Percentiles rank a stretch among this genome's conserved stretches.
These are phyloP conservation scores for Epichloe scottii DNA, from an alignment of 2,329 filamentous ascomycete genomes.

Conservation along the genomic window DNA sequence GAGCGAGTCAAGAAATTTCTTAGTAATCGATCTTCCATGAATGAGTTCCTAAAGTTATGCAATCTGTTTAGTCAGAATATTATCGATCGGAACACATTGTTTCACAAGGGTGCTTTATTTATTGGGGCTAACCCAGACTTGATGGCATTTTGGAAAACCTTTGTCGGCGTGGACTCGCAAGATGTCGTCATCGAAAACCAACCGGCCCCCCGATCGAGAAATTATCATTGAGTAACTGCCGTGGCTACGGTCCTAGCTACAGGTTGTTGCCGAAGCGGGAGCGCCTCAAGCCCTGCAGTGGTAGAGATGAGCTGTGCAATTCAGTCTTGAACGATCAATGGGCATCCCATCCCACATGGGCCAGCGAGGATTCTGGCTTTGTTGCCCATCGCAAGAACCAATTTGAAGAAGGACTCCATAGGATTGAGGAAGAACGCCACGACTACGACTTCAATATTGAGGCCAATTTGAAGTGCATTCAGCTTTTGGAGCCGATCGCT, in stretches of 20 bases:
- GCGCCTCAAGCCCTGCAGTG: slow-evolving; percentile 81
- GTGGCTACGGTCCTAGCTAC: slow-evolving; percentile 92
- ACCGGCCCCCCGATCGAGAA: slow-evolving; percentile 64
- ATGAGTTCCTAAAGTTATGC: slow-evolving; percentile 92
- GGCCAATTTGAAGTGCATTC: slow-evolving; percentile 85
- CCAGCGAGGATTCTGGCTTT: slow-evolving; percentile 93
- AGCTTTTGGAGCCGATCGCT: slow-evolving; percentile 86
- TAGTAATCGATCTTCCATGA: slow-evolving; percentile 81
- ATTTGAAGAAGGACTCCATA: slow-evolving; percentile 85
- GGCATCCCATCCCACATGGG: slow-evolving; percentile 98
- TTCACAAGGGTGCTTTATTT: slow-evolving; percentile 73
- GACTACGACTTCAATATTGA: slow-evolving; percentile 99
- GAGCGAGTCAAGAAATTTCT: slow-evolving; percentile 95
- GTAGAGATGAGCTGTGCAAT: slow-evolving; percentile 87
- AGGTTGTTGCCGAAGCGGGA: slow-evolving; percentile 83
- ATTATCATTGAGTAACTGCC: slow-evolving; percentile 90
- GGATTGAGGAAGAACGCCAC: slow-evolving; percentile 95
- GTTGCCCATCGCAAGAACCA: slow-evolving; percentile 95
- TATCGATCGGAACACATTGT: slow-evolving; percentile 72
- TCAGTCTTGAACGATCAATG: slow-evolving; percentile 93
- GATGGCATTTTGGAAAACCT: slow-evolving; percentile 77
- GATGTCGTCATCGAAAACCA: slow-evolving; percentile 71
- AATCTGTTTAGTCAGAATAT: slow-evolving; percentile 91
- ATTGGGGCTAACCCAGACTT: slow-evolving; percentile 82
- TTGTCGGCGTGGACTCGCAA: slow-evolving; percentile 64